Base-by-base conservation (phyloP, 208 protist genomes). In the Trypanosoma avium region DNA sequence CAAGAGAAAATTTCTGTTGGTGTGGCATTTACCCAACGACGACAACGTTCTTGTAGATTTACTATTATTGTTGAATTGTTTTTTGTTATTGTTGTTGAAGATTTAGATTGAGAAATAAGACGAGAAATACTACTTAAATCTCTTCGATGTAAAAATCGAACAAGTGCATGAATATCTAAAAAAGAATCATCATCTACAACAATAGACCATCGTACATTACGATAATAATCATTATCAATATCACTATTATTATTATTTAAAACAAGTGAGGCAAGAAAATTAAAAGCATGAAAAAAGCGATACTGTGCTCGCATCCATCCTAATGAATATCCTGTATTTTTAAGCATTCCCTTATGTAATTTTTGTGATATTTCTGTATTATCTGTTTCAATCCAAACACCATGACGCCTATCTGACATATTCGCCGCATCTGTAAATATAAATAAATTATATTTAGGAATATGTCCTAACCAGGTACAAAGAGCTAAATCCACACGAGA, bases 381-480 rank as follows among this genome's bases (percentile, higher is more conserved):
- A 29, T 65, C 59, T 13, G 59, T 56, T 48, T 73, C 55, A 9
- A 73, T 49, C 67, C 67, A 73, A n/a, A 26, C 30, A 19, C 67
- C 67, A 17, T 58, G 36, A 13, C 67, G 58, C 49, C 64, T 61
- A 26, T 54, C 61, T 0, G 67, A 62, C 15, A 40, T 50, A 17
- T 67, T 58, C 10, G 56, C 67, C 2, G 36, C 26, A 32, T 73
- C 53, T 45, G 67, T 69, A 22, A 69, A 73, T 15, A 73, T 13
- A 57, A 67, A 73, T 3, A 73, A 36, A 60, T 52, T 56, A 7
- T n/a, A 6, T 12, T 24, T 26, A 1, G 67, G 60, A 3, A 68
- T 61, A 32, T 73, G 67, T 17, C 64, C 61, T 13, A 73, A 15
- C 67, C 67, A 73, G 5, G 67, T 69, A 49, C 67, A 73, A 12